Conservation (phyloP, 108 stramenopile species). For the Skeletonema grethae region DNA sequence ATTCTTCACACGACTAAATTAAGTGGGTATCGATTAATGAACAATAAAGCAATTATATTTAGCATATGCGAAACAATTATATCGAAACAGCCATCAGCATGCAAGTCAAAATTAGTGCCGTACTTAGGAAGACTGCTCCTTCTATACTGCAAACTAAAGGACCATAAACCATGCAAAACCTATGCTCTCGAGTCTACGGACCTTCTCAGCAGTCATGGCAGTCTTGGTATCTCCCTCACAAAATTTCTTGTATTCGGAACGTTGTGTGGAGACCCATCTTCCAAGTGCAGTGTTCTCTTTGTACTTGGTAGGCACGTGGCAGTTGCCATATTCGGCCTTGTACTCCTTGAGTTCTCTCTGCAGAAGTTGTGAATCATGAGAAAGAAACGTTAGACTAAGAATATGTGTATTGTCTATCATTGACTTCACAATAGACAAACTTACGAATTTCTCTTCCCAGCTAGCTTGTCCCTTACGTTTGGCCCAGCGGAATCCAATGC, state of each 20-base stretch:
- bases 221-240: constrained; percentile 38
- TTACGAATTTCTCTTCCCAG: constrained; percentile 53
- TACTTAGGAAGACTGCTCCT: background rate
- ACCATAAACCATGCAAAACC: constrained; percentile 40
- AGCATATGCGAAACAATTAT: background rate
- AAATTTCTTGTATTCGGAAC: constrained; percentile 50
- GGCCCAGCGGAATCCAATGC: constrained; percentile 49
- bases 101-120: background rate
- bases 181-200: constrained; percentile 12
- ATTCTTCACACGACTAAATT: background rate
- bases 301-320: constrained; percentile 50
- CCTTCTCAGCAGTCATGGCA: constrained; percentile 50
- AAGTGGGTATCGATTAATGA: background rate
- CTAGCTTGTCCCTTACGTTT: constrained; percentile 53
- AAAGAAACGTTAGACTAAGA: background rate
- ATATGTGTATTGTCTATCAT: background rate
- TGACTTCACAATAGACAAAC: background rate
- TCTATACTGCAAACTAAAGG: background rate
- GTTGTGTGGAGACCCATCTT: constrained; percentile 56
- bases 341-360: constrained; percentile 34
- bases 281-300: constrained; percentile 46
- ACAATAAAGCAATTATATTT: background rate
- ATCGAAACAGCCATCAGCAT: background rate
- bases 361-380: background rate
- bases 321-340: constrained; percentile 36